Evolutionary conservation across 352 stramenopile species (phyloP), one percentile per base, ranked within the genome.

Genomic region (Pythium oligandrum): DNA sequence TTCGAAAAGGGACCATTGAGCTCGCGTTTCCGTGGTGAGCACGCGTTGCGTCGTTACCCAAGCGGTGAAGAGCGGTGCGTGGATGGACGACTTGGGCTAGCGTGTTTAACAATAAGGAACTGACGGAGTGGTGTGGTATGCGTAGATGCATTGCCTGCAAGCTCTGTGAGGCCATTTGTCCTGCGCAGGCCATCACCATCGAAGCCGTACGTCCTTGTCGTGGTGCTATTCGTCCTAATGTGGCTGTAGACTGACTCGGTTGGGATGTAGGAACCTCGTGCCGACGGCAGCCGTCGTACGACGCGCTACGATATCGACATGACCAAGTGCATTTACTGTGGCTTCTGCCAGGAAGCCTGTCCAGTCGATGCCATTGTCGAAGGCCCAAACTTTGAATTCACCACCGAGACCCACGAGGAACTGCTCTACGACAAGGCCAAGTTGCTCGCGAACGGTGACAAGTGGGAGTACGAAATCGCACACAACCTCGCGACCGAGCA

Each of bases 291-390:
- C 35, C 87, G 97, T 66, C 94, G 97, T 71, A 99, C 97, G n/a
- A 99, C 96, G 10, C 88, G 96, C 52, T 99, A 99, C 79, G 97
- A 99, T 76, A 99, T 99, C 70, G 97, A 99, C 78, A 99, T 99
- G 96, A 99, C 97, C 64, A 99, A 99, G 82, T 99, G 97, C 76
- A 99, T 99, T 73, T 99, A 98, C 83, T 99, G 97, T 70, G 97
- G 92, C 43, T 98, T 97, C 73, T 98, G 92, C 72, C 88, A 96
- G 67, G 86, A 94, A 56, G 96, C 96, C 2, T 99, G 97, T 63
- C 96, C 97, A 1, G 97, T 99, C 26, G 97, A 99, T 75, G 97
- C 97, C 48, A 99, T 99, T 63, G 97, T 99, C 37, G 97, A 99
- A 73, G 97, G 97, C 55, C 97, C 97, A 30, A 99, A 99, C 84